Evolutionary conservation across 108 stramenopile species (phyloP), one percentile per base, ranked within the genome.

Genomic region (Seminavis robusta): DNA sequence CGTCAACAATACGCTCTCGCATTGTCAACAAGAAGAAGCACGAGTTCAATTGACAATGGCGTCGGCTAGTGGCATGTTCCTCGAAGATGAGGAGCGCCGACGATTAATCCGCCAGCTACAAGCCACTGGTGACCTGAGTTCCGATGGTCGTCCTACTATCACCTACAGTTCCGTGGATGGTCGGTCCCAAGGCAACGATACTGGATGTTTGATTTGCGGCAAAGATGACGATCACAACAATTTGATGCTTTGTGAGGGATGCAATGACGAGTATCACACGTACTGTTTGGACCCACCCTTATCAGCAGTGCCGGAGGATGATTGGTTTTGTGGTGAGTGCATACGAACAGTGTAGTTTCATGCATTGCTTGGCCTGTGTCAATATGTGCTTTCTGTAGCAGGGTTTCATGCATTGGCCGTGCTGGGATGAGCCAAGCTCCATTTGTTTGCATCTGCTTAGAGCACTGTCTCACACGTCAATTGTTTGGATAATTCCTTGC

Each of bases 241-340:
- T 70, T 51, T 92, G 23, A 44, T 92, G 7, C 49, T 92, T 8
- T 92, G 90, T 56, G 90, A 92, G 54, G 54, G 65, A 5, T 92
- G 90, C 58, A 82, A 86, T 52, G 86, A 66, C 44, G 90, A 92
- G 47, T 92, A 92, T 67, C 90, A 92, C 49, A 85, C 81, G 0
- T 88, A 87, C 52, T 83, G 82, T 52, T 45, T 83, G 36, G 59
- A 52, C 7, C 80, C 80, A 33, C 74, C 80, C 20, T 37, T 83
- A 64, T 17, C 57, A 45, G 40, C 56, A 37, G 77, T 83, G 47
- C 82, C 82, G 1, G 65, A 79, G 34, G 77, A 68, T 33, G 82
- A 83, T 41, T 83, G 70, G 54, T 77, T 79, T 56, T 83, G 82
- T 63, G 82, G 82, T 83, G 37, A 60, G 82, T 47, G 10, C 17